These are phyloP conservation scores for Phytophthora sp. DNA, from an alignment of 352 stramenopile genomes.

Conservation along the genomic window DNA sequence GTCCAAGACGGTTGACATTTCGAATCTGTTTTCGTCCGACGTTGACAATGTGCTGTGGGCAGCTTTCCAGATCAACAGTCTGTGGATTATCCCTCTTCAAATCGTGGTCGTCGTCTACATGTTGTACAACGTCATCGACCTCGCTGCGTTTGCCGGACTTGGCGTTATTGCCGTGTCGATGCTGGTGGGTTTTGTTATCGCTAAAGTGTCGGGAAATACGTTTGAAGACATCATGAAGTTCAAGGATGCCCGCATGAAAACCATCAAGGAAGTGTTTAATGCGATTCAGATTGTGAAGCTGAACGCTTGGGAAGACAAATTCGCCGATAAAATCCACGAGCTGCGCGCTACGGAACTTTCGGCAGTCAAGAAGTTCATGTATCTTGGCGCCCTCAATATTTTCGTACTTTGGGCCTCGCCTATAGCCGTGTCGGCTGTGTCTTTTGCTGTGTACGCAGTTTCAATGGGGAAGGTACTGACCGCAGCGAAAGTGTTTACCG, in stretches of 20 bases:
- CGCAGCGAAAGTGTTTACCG: slow-evolving; percentile 59
- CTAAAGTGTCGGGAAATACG: slow-evolving; percentile 47
- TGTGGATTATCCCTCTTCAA: slow-evolving; percentile 59
- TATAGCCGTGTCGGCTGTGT: slow-evolving; percentile 49
- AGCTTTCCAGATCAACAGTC: slow-evolving; percentile 47
- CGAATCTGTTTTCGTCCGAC: slow-evolving; percentile 94
- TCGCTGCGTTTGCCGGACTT: slow-evolving; percentile 52
- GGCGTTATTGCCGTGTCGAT: slow-evolving; percentile 42
- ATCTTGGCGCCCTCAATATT: slow-evolving; percentile 62
- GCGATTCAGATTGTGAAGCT: slow-evolving; percentile 97
- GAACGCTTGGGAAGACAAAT: slow-evolving; percentile 91
- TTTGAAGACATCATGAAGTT: slow-evolving; percentile 50
- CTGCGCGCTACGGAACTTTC: slow-evolving; percentile 83
- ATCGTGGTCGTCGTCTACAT: slow-evolving; percentile 44
- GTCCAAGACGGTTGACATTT: slow-evolving; percentile 65
- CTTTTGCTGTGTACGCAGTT: slow-evolving; percentile 56
- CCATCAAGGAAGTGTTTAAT: slow-evolving; percentile 92
- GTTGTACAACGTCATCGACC: slow-evolving; percentile 47
- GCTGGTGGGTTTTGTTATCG: slow-evolving; percentile 58
- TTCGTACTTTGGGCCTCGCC: slow-evolving; percentile 61
- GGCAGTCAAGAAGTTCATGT: slow-evolving; percentile 57
- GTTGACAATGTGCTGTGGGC: slow-evolving; percentile 58
- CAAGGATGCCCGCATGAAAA: slow-evolving; percentile 63
- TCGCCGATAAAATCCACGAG: slow-evolving; percentile 74
- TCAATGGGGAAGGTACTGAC: slow-evolving; percentile 47